Conservation (phyloP, 2,329 filamentous ascomycete genomes). For the Pyrenochaeta sp. region DNA sequence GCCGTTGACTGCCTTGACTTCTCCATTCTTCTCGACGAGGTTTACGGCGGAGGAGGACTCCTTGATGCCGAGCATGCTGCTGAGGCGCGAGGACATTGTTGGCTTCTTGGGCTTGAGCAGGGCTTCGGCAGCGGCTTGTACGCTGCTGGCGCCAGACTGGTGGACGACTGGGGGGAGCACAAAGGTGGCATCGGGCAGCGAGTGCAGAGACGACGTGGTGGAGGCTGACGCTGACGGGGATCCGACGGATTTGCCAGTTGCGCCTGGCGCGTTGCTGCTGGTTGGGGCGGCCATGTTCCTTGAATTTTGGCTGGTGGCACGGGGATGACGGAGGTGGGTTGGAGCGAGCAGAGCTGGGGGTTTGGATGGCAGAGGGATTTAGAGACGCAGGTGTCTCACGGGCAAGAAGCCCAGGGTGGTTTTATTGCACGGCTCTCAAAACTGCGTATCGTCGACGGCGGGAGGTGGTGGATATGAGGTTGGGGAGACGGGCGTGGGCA, state of each 20-base stretch:
- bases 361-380: slow-evolving; percentile 13
- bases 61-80: slow-evolving; percentile 49
- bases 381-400: slow-evolving; percentile 50
- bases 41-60: slow-evolving; percentile 30
- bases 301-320: slow-evolving; percentile 15
- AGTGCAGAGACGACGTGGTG: slow-evolving; percentile 48
- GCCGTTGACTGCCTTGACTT: slow-evolving; percentile 38
- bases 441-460: slow-evolving; percentile 40
- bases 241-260: slow-evolving; percentile 33
- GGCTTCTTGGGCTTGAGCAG: slow-evolving; percentile 48
- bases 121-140: slow-evolving; percentile 42
- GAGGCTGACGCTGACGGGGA: slow-evolving; percentile 46
- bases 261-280: slow-evolving; percentile 34
- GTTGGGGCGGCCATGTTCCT: slow-evolving; percentile 44
- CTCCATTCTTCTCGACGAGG: slow-evolving; percentile 35
- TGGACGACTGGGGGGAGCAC: slow-evolving; percentile 35
- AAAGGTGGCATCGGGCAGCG: slow-evolving; percentile 43
- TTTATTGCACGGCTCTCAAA: slow-evolving; percentile 47
- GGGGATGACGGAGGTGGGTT: slow-evolving; percentile 22
- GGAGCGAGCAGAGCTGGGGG: slow-evolving; percentile 13
- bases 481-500: slow-evolving; percentile 38
- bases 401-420: slow-evolving; percentile 47
- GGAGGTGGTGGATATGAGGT: slow-evolving; percentile 39
- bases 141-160: slow-evolving; percentile 35
- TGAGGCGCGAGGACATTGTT: slow-evolving; percentile 53